Percentiles rank a stretch among this genome's conserved stretches.
phyloP scores from a whole-genome alignment of 306 rosid genomes.

The Acacia confusa region DNA sequence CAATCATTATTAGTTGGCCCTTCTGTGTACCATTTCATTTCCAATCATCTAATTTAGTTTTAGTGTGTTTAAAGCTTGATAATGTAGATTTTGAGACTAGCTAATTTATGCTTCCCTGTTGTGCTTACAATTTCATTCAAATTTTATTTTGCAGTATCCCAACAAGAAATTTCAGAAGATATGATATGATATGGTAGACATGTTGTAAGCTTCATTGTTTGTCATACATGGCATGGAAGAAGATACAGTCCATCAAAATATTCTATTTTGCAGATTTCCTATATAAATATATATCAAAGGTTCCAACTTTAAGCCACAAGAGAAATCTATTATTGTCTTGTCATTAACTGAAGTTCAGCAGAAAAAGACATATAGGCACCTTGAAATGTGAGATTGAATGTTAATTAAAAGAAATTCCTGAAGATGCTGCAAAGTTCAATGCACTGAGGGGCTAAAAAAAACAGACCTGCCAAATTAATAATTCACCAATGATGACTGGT shows the following conservation, averaged over 20 bases:
- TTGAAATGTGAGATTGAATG: conserved; percentile 32
- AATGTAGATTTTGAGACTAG: not conserved
- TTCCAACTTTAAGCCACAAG: not conserved
- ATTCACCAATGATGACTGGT: conserved; percentile 34
- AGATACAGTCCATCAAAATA: conserved; percentile 1
- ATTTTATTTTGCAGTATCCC: not conserved
- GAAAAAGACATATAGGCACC: conserved; percentile 29
- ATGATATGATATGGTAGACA: not conserved
- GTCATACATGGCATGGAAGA: conserved; percentile 29
- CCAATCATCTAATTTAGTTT: not conserved
- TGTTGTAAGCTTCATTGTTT: conserved; percentile 18
- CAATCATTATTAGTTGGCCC: not conserved
- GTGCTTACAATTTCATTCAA: not conserved
- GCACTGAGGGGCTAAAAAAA: conserved; percentile 11
- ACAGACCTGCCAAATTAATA: conserved; percentile 34
- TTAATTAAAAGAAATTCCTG: conserved; percentile 28
- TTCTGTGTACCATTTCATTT: not conserved
- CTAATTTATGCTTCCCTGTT: not conserved
- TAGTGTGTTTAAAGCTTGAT: conserved; percentile 1
- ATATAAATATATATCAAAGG: not conserved
- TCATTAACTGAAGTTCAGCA: not conserved
- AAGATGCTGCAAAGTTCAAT: conserved; percentile 31
- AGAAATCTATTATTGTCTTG: not conserved
- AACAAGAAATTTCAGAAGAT: not conserved
- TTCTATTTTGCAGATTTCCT: conserved; percentile 30